Evolutionary conservation across 2,329 filamentous ascomycete species (phyloP).

Genomic region (Aureobasidium melanogenum): DNA sequence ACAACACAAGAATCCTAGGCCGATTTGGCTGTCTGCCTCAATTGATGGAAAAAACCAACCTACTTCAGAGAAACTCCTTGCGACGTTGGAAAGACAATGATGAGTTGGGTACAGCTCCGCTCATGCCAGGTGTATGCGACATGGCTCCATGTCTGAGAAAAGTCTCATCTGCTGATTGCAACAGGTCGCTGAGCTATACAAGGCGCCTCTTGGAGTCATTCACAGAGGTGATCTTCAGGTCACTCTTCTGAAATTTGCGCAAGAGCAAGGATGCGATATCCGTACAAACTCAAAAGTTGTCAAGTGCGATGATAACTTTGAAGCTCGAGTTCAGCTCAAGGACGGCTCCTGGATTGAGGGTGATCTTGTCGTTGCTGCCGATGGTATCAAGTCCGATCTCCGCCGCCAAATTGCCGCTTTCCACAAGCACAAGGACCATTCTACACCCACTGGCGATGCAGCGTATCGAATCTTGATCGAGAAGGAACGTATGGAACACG

Average conservation of each 20-base stretch:
- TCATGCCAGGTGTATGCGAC: not conserved
- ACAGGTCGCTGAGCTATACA: not conserved
- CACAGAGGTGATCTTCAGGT: not conserved
- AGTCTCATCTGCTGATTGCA: no score
- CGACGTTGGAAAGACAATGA: not conserved
- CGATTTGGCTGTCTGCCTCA: conserved; percentile 38
- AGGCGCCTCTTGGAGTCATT: not conserved
- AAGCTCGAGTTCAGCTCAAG: conserved; percentile 14
- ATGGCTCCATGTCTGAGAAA: no score
- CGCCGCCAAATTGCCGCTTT: not conserved
- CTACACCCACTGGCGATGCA: not conserved
- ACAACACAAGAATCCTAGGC: conserved; percentile 37
- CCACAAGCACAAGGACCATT: not conserved
- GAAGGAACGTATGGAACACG: not conserved
- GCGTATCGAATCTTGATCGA: not conserved
- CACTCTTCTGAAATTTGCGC: conserved; percentile 31
- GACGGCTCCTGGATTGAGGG: conserved; percentile 27
- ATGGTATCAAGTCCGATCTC: conserved; percentile 40
- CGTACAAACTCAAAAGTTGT: conserved; percentile 26
- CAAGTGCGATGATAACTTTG: conserved; percentile 14
- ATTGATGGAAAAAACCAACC: not conserved
- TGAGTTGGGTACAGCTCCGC: not conserved
- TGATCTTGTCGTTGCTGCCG: conserved; percentile 45
- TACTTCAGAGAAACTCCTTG: not conserved
- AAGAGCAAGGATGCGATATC: conserved; percentile 32